These are phyloP conservation scores for Tephrocybe rancida DNA, from an alignment of 768 basidiomycete genomes.

Conservation along the genomic window DNA sequence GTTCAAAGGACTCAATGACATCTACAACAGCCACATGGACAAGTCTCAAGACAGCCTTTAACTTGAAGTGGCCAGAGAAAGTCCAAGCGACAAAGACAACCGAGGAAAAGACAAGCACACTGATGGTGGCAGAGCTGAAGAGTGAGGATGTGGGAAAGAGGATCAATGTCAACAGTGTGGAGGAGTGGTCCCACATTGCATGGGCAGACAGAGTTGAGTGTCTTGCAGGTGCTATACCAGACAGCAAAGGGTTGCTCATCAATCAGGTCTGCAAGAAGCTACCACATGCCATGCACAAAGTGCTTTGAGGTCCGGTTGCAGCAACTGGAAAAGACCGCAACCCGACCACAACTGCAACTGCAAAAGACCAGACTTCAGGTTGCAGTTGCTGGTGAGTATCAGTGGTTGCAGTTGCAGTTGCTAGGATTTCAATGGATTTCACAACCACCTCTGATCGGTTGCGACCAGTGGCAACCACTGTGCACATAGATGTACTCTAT, in stretches of 20 bases:
- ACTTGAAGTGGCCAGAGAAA: constrained; percentile 19
- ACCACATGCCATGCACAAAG: constrained; percentile 12
- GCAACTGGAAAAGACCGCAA: too few relatives aligned
- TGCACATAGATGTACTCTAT: too few relatives aligned
- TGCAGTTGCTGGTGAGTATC: too few relatives aligned
- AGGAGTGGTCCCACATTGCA: constrained; percentile 21
- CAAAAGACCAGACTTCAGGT: too few relatives aligned
- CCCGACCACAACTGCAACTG: too few relatives aligned
- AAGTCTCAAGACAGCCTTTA: constrained; percentile 13
- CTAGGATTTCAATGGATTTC: too few relatives aligned
- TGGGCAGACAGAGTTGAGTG: constrained; percentile 25
- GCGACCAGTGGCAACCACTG: too few relatives aligned
- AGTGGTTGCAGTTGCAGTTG: too few relatives aligned
- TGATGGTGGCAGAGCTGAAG: constrained; percentile 11
- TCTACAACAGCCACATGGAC: constrained; percentile 14
- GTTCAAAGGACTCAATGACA: constrained; percentile 8
- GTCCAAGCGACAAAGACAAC: constrained; percentile 9
- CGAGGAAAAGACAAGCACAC: not conserved
- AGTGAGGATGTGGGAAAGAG: constrained; percentile 15
- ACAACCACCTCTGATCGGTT: too few relatives aligned
- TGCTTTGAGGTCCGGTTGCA: too few relatives aligned
- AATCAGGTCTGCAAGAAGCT: not conserved
- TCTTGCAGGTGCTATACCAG: constrained; percentile 14
- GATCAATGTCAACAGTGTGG: constrained; percentile 14
- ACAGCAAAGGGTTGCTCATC: constrained; percentile 18